These are phyloP conservation scores for Chlamydomonas incerta DNA, from an alignment of 139 green algal genomes.

Conservation along the genomic window DNA sequence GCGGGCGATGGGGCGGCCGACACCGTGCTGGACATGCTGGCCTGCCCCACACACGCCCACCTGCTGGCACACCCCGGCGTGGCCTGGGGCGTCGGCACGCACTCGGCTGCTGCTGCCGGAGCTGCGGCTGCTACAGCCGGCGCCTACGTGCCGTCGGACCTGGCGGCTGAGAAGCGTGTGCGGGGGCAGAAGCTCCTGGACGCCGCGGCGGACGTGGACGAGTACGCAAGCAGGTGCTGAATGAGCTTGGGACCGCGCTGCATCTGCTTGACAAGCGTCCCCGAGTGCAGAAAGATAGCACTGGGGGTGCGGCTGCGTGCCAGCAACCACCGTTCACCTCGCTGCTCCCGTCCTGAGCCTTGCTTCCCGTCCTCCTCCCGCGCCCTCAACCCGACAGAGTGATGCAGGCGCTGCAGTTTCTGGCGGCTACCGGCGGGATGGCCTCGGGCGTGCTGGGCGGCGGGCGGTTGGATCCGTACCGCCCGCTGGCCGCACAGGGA, in stretches of 20 bases:
- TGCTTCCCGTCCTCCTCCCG: too few relatives aligned
- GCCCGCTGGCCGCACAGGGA: not conserved
- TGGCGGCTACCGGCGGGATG: not conserved
- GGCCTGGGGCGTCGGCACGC: not conserved
- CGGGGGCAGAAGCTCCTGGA: conserved; percentile 28
- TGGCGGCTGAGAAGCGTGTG: not conserved
- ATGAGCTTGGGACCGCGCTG: too few relatives aligned
- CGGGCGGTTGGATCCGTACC: conserved; percentile 23
- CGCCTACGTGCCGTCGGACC: not conserved
- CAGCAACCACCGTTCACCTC: too few relatives aligned
- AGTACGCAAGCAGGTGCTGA: not conserved
- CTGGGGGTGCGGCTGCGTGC: too few relatives aligned
- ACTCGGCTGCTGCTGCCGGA: too few relatives aligned
- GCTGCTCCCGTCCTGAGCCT: too few relatives aligned
- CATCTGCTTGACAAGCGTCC: too few relatives aligned
- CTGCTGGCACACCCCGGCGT: not conserved
- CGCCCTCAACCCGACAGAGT: not conserved
- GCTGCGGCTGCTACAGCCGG: too few relatives aligned
- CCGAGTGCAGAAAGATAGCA: too few relatives aligned
- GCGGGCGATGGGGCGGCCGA: not conserved
- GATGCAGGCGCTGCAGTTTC: not conserved
- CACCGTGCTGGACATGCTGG: not conserved
- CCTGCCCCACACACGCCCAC: not conserved
- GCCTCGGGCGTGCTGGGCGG: conserved; percentile 4
- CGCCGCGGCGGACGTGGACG: not conserved